These are phyloP conservation scores for Isabelozyma heimii DNA, from an alignment of 805 yeast genomes.

Conservation along the genomic window DNA sequence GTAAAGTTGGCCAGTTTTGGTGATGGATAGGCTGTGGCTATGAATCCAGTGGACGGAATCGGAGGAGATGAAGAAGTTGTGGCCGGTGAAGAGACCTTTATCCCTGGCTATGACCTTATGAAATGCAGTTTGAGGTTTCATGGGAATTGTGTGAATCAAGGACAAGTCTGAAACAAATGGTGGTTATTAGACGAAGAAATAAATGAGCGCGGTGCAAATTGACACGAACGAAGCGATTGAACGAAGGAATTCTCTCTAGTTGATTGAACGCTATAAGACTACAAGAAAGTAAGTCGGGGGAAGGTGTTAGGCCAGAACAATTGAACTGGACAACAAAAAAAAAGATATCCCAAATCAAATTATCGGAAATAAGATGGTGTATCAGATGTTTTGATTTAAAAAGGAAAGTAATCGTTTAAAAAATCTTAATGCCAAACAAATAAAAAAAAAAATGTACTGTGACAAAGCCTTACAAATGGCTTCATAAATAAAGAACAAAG, in stretches of 20 bases:
- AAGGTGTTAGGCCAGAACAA: too few species aligned
- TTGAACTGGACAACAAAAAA: too few species aligned
- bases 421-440: neutral
- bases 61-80: conserved; percentile 31
- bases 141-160: conserved; percentile 1
- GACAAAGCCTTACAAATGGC: neutral
- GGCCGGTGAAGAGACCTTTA: conserved; percentile 33
- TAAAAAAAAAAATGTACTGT: too few species aligned
- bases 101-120: conserved; percentile 30
- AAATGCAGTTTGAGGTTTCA: conserved; percentile 22
- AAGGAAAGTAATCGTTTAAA: too few species aligned
- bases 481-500: neutral
- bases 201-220: neutral
- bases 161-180: neutral
- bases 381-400: neutral
- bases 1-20: conserved; percentile 31
- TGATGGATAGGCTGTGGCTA: conserved; percentile 24
- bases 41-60: conserved; percentile 37
- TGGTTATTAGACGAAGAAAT: neutral
- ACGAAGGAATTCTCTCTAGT: neutral
- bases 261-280: too few species aligned
- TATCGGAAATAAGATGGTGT: neutral
- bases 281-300: too few species aligned
- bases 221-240: neutral
- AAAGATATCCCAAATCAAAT: neutral